Evolutionary conservation across 2,329 filamentous ascomycete genomes (phyloP).

Genomic region (Zymoseptoria pseudotritici): DNA sequence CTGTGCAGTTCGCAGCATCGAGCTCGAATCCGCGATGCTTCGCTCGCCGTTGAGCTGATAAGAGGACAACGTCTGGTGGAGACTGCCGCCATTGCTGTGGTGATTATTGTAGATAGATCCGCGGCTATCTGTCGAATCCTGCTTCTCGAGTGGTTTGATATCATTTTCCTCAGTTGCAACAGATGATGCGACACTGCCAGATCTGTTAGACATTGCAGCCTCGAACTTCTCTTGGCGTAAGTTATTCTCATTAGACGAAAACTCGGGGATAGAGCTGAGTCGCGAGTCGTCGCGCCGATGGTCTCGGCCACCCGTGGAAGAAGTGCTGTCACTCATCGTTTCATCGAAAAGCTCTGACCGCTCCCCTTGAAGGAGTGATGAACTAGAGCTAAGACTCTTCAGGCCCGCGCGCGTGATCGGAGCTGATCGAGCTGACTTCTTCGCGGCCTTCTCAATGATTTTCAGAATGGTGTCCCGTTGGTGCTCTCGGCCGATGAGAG

Average conservation of each 20-base stretch:
- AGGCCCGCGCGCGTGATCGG: conserved; percentile 34
- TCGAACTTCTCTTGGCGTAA: conserved; percentile 8
- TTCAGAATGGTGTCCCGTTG: conserved; percentile 64
- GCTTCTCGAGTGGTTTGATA: conserved; percentile 2
- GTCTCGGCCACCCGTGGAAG: conserved; percentile 35
- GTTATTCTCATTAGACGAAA: conserved; percentile 17
- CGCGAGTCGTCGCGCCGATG: conserved; percentile 42
- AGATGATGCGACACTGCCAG: conserved; percentile 13
- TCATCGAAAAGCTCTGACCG: conserved; percentile 33
- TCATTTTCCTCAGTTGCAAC: conserved; percentile 11
- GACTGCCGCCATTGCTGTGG: conserved; percentile 6
- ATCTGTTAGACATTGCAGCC: conserved; percentile 4
- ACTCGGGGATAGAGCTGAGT: conserved; percentile 29
- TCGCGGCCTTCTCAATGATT: conserved; percentile 70
- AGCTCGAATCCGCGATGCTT: conserved; percentile 17
- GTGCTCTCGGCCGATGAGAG: conserved; percentile 70
- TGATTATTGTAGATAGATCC: conserved; percentile 15
- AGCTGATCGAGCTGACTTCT: conserved; percentile 45
- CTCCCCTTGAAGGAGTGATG: conserved; percentile 27
- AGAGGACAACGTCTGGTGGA: conserved; percentile 15
- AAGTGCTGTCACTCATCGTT: conserved; percentile 42
- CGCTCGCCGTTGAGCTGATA: conserved; percentile 11
- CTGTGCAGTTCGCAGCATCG: conserved; percentile 35
- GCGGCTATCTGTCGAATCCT: conserved; percentile 14
- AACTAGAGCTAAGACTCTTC: conserved; percentile 44